A percentile compares a stretch with the other conserved stretches of the same genome.
Evolutionary conservation across 2,329 filamentous ascomycete genomes (phyloP).

Genomic region (Colletotrichum phormii): DNA sequence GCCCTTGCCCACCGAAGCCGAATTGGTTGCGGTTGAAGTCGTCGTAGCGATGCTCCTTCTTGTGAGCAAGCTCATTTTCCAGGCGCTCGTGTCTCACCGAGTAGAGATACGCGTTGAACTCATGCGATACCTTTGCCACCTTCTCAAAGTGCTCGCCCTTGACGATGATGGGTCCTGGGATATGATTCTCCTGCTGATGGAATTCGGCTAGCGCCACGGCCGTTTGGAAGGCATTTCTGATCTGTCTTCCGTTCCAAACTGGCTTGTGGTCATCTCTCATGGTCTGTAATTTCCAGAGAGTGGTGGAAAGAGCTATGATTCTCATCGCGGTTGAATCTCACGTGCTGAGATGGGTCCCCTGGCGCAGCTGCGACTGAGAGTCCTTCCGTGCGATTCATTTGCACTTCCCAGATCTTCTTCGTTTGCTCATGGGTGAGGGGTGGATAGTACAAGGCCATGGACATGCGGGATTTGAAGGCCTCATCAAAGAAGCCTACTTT

Average conservation of each 20-base stretch:
- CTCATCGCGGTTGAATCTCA: conserved; percentile 47
- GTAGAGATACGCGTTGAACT: conserved; percentile 39
- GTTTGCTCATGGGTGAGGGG: conserved; percentile 52
- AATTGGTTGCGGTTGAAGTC: background rate
- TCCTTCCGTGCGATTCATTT: conserved; percentile 42
- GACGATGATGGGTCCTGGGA: conserved; percentile 33
- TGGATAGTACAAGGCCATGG: conserved; percentile 52
- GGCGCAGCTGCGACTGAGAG: conserved; percentile 38
- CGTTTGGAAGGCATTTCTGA: conserved; percentile 58
- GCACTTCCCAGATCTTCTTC: conserved; percentile 55
- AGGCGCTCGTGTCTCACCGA: conserved; percentile 2
- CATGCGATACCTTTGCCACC: conserved; percentile 36
- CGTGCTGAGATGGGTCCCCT: conserved; percentile 49
- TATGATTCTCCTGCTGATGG: conserved; percentile 33
- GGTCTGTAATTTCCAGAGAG: conserved; percentile 53
- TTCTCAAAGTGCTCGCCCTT: conserved; percentile 37
- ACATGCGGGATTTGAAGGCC: conserved; percentile 62
- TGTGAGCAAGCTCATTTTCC: background rate
- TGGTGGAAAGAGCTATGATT: conserved; percentile 45
- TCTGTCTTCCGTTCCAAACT: conserved; percentile 56
- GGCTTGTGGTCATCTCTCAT: conserved; percentile 54
- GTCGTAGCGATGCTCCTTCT: background rate
- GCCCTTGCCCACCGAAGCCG: background rate
- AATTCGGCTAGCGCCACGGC: conserved; percentile 57
- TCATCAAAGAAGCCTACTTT: conserved; percentile 58